Base-by-base conservation (phyloP, 2,329 filamentous ascomycete species). In the Westerdykella aurantiaca region DNA sequence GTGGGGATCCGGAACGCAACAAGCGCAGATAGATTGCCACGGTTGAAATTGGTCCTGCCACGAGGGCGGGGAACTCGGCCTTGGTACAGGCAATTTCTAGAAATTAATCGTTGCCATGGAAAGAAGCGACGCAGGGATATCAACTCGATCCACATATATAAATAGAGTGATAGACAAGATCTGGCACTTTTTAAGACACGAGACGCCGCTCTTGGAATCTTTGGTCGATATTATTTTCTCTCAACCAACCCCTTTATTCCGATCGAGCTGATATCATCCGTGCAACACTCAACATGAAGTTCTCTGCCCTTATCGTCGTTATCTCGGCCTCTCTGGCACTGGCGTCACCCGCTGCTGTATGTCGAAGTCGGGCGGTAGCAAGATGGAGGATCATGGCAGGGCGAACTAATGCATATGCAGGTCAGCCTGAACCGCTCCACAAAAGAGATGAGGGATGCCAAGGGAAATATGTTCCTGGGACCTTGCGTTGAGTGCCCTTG, bases 401-500 rank as follows among this genome's bases (percentile, higher is more conserved):
- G 11, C 25, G 7, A 3, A 29, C 25, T 12, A 29, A 21, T 21
- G 18, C 25, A 29, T 16, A 11, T 12, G 33, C 14, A 63, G 58
- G 42, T 51, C 10, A 61, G 52, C 43, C 42, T 61, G 7, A 46
- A 56, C 13, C 49, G 57, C 10, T 52, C 54, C 2, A 39, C 51
- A 12, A 57, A 55, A 34, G 44, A 50, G 3, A 31, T 51, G 9
- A 51, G 49, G 10, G 45, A 50, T 7, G 49, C 37, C 4, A 49
- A 55, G 12, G 47, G 48, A 10, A 47, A 48, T 3, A 39, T 46
- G 5, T 14, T 41, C 1, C 10, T 37, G 13, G 34, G 38, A 1
- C 46, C 55, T 5, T 62, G 58, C 39, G 39, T 61, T 22, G 52
- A 59, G 14, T 63, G 60, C 37, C 55, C 51, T 7, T 63, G 58